Evolutionary conservation across 352 stramenopile genomes (phyloP), one percentile per base, ranked within the genome.

Genomic region (Pythium pectinolyticum): DNA sequence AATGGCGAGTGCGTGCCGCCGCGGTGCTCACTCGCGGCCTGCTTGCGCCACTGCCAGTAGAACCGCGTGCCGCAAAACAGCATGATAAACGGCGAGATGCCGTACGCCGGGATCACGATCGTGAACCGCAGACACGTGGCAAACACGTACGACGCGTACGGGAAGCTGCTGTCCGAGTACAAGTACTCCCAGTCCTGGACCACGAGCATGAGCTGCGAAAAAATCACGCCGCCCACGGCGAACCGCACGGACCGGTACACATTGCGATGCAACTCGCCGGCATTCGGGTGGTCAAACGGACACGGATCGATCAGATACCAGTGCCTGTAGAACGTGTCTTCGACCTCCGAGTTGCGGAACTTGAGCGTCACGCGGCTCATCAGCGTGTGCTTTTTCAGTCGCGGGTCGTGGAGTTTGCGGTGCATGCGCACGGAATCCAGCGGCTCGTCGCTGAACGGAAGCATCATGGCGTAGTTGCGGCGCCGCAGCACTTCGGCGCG

Each of bases 221-320:
- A 70, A 27, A 83, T 69, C 12, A 70, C 66, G 19, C 72, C 70
- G 20, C 68, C 45, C 6, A 83, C 70, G 4, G 75, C 72, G 40
- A 78, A 83, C 0, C 73, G 63, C 19, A 77, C 66, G 1, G 72
- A 68, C 11, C 65, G 66, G 19, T 77, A 78, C 22, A 80, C 72
- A 4, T 59, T 61, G 28, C 63, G 63, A 43, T 82, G 74, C 39
- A 82, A 45, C 43, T 73, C 62, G 19, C 69, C 67, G 10, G 69
- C 73, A 43, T 80, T 79, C 7, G 66, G 66, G 27, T 83, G 72
- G 41, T 83, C 69, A 31, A 83, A 83, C 17, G 75, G 75, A 28
- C 53, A 74, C 17, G 68, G 55, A 35, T 83, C 70, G 22, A 83
- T 71, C 22, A 83, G 50, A 46, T 83, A 83, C 72, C 75, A 83